Evolutionary conservation across 441 rosid species (phyloP).

Genomic region (Bocquillonia castaneifolia): DNA sequence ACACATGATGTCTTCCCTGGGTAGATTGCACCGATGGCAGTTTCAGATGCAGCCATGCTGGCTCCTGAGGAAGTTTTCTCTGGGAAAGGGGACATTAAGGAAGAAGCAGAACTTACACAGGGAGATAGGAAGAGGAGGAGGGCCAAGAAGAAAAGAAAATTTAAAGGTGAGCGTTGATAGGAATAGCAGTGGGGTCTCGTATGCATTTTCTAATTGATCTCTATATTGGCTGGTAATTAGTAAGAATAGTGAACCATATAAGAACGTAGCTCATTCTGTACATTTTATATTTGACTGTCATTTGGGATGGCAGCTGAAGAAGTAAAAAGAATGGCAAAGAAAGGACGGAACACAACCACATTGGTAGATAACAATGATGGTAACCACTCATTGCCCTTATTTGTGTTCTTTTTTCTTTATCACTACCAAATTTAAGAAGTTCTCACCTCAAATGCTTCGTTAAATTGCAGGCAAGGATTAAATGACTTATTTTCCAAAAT

Average conservation of each 20-base stretch:
- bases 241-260: not conserved
- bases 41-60: constrained; percentile 95
- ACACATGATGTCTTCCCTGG: constrained; percentile 22
- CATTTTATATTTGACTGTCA: constrained; percentile 1
- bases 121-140: constrained; percentile 89
- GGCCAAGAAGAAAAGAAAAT: constrained; percentile 90
- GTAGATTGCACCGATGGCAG: constrained; percentile 95
- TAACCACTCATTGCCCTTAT: constrained; percentile 19
- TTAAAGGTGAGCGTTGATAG: constrained; percentile 48
- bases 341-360: constrained; percentile 28
- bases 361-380: constrained; percentile 32
- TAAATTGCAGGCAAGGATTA: constrained; percentile 46
- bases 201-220: not conserved
- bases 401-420: not conserved
- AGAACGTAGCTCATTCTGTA: no score
- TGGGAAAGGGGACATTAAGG: constrained; percentile 81
- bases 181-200: not conserved
- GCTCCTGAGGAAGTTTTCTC: constrained; percentile 92
- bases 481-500: not conserved
- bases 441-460: constrained; percentile 1
- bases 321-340: constrained; percentile 46
- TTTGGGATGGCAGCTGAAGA: constrained; percentile 47
- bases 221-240: not conserved
- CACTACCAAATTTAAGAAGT: not conserved
- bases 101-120: constrained; percentile 72